Base-by-base conservation (phyloP, 148 eudicot genomes). In the Heliosperma pusillum region DNA sequence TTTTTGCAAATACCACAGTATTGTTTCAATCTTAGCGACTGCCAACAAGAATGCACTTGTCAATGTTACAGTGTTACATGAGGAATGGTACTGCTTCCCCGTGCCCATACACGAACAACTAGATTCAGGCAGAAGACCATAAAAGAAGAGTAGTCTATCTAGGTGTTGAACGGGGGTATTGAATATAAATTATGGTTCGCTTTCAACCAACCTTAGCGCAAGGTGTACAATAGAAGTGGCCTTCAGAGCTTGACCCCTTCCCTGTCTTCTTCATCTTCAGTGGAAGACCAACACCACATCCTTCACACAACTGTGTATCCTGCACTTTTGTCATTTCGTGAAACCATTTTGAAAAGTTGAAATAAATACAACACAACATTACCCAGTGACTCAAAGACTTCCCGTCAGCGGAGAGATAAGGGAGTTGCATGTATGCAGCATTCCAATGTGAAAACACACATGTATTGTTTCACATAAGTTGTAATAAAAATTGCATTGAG, bases 1-100 rank as follows among this genome's bases (percentile, higher is more conserved):
- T 80, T 90, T 78, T 90, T 90, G 86, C 96, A 90, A 57, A 88
- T 82, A 72, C 92, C 89, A 82, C 96, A 90, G 76, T 83, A 87
- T 69, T 90, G 91, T 71, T 90, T 90, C 73, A 82, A 74, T 79
- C 87, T 88, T 24, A 85, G 88, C 44, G 88, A 73, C 96, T 80
- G 83, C 56, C 64, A 77, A 44, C 16, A n/a, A 69, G 36, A 77
- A 68, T 26, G 60, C 1, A 77, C 40, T 25, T 11, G 62, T 70
- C 69, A 70, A 60, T 84, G 82, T 69, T 70, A 79, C 22, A 40
- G 33, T 65, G 56, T 10, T 30, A 70, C 62, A 64, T 26, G 70
- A 53, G 19, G 36, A 71, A 62, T 7, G 36, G 4, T 25, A 26
- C 60, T 20, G 58, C 71, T 70, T 70, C 62, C 45, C 59, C n/a